Evolutionary conservation across 257 asterid genomes (phyloP).

Genomic region (Paulownia fortunei): DNA sequence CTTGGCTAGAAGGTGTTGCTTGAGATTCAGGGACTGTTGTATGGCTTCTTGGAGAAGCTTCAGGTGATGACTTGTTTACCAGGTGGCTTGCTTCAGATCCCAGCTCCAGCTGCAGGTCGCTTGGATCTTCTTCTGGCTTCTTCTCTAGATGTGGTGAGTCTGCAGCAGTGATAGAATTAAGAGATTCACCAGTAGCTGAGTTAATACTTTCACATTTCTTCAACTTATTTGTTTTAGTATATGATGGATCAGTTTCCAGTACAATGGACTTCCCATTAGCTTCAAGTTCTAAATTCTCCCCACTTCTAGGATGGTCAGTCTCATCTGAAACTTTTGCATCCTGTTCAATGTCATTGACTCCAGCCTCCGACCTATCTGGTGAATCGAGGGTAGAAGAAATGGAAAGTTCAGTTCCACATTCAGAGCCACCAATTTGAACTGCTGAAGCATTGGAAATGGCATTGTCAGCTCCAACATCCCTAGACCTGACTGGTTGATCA

Average conservation of each 20-base stretch:
- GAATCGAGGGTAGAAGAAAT: conserved; percentile 88
- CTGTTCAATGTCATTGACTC: conserved; percentile 45
- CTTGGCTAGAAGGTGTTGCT: conserved; percentile 80
- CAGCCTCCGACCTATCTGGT: conserved; percentile 69
- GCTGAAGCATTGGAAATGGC: conserved; percentile 43
- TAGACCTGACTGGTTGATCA: conserved; percentile 44
- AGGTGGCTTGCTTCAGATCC: conserved; percentile 50
- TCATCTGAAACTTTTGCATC: conserved; percentile 47
- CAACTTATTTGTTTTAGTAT: conserved; percentile 37
- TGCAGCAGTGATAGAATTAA: conserved; percentile 29
- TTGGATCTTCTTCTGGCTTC: conserved; percentile 49
- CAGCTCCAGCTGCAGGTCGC: conserved; percentile 43
- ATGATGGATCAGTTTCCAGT: conserved; percentile 44
- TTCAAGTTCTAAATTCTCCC: conserved; percentile 46
- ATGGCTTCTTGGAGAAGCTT: conserved; percentile 81
- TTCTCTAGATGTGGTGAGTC: conserved; percentile 45
- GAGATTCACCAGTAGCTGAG: conserved; percentile 38
- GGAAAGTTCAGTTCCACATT: conserved; percentile 87
- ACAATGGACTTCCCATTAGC: conserved; percentile 40
- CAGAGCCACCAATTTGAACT: conserved; percentile 70
- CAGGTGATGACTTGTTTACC: conserved; percentile 58
- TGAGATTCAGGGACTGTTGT: conserved; percentile 67
- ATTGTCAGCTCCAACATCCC: conserved; percentile 51
- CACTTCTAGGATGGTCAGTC: conserved; percentile 37
- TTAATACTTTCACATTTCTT: conserved; percentile 40